Conservation (phyloP, 257 asterid genomes). For the Gynochthodes officinalis region DNA sequence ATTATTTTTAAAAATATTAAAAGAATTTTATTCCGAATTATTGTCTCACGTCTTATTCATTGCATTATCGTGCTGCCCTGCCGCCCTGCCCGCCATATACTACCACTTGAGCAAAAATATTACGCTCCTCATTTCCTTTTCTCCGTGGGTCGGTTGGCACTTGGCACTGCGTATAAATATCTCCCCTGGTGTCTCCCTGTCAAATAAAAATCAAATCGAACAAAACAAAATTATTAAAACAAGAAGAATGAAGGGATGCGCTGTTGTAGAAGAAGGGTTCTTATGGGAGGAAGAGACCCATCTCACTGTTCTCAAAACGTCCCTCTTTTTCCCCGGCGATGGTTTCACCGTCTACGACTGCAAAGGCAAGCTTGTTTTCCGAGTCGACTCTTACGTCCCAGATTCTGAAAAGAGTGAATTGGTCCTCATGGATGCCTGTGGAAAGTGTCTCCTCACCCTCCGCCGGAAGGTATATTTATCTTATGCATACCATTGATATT, state of each 20-base stretch:
- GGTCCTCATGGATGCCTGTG: constrained; percentile 73
- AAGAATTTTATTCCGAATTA: too few species aligned
- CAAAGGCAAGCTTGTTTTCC: constrained; percentile 52
- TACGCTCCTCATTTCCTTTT: too few species aligned
- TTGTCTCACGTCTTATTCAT: too few species aligned
- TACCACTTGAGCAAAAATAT: too few species aligned
- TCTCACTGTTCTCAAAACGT: constrained; percentile 62
- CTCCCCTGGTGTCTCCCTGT: background rate
- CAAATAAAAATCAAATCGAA: too few species aligned
- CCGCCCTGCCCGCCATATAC: too few species aligned
- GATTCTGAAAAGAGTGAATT: constrained; percentile 44
- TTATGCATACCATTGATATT: background rate
- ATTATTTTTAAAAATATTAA: too few species aligned
- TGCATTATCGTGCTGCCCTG: too few species aligned
- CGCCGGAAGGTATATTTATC: constrained; percentile 55
- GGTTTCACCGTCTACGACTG: constrained; percentile 68
- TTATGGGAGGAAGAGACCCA: constrained; percentile 42
- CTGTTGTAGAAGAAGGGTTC: constrained; percentile 42
- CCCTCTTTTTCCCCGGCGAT: constrained; percentile 73
- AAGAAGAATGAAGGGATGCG: constrained; percentile 29
- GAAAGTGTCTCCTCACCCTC: constrained; percentile 69
- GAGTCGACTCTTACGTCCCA: constrained; percentile 69
- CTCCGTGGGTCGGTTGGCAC: too few species aligned
- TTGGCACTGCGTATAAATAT: too few species aligned
- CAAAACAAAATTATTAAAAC: too few species aligned